Evolutionary conservation across 2,329 filamentous ascomycete species (phyloP).

Genomic region (Aspergillus ruber): DNA sequence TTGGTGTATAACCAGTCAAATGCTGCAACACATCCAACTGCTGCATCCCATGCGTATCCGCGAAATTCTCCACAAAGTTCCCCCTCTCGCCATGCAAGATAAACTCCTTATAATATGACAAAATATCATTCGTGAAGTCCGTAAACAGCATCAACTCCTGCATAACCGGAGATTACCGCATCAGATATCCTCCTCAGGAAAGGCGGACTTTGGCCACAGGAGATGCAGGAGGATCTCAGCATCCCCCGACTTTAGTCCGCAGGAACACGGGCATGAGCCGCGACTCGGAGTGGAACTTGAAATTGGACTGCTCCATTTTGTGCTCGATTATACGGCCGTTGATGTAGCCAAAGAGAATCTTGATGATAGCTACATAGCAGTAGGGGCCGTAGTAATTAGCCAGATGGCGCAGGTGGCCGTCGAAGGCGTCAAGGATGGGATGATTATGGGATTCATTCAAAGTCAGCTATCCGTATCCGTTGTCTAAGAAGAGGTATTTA

Average conservation of each 20-base stretch:
- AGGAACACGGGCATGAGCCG: constrained; percentile 10
- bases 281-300: constrained; percentile 1
- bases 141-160: constrained; percentile 8
- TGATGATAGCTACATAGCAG: constrained; percentile 8
- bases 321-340: constrained; percentile 7
- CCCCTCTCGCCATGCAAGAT: constrained; percentile 4
- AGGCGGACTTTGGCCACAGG: constrained; percentile 6
- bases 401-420: constrained; percentile 5
- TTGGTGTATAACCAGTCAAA: constrained; percentile 6
- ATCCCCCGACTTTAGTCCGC: constrained; percentile 7
- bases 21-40: constrained; percentile 9
- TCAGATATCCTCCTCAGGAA: constrained; percentile 6
- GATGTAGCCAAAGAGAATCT: constrained; percentile 6
- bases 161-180: constrained; percentile 6
- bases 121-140: constrained; percentile 11
- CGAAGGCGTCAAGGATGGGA: constrained; percentile 2
- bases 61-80: constrained; percentile 9
- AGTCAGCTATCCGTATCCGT: too few species aligned
- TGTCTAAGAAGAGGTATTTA: not conserved
- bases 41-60: constrained; percentile 4
- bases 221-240: constrained; percentile 8
- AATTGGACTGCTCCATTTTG: constrained; percentile 4
- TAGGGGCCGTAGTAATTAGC: constrained; percentile 7
- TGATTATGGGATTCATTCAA: constrained; percentile 2
- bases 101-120: constrained; percentile 12